Conservation (phyloP, 2,329 filamentous ascomycete species). For the Exophiala xenobiotica region DNA sequence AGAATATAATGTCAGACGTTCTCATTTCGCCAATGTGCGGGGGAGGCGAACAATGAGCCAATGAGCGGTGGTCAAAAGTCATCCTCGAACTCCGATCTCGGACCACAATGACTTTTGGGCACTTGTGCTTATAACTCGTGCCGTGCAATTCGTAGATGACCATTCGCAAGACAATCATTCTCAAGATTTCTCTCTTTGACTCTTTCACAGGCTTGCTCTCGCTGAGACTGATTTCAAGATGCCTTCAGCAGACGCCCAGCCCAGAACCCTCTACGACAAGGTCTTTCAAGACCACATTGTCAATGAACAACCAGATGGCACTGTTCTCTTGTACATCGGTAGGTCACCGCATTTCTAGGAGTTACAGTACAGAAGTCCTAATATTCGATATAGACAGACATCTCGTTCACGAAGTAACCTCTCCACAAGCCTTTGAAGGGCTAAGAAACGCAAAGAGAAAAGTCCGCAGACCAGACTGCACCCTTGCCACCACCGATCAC, state of each 20-base stretch:
- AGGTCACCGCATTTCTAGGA: slow-evolving; percentile 37
- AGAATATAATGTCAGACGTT: too few species aligned
- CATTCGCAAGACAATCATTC: not conserved
- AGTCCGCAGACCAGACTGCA: slow-evolving; percentile 94
- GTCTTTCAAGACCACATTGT: slow-evolving; percentile 93
- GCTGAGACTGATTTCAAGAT: slow-evolving; percentile 52
- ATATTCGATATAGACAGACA: slow-evolving; percentile 68
- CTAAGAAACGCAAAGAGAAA: slow-evolving; percentile 82
- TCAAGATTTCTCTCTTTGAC: not conserved
- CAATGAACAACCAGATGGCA: slow-evolving; percentile 92
- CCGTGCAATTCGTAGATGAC: not conserved
- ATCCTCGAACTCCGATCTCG: slow-evolving; percentile 21
- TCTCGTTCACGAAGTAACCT: slow-evolving; percentile 97
- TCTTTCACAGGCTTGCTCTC: not conserved
- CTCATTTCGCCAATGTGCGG: too few species aligned
- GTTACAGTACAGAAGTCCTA: slow-evolving; percentile 28
- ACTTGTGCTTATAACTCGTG: slow-evolving; percentile 5
- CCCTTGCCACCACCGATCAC: slow-evolving; percentile 95
- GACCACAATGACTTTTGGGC: too few species aligned
- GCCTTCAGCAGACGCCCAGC: slow-evolving; percentile 70
- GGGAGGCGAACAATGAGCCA: slow-evolving; percentile 8
- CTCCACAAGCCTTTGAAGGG: slow-evolving; percentile 98
- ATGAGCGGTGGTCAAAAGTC: slow-evolving; percentile 20
- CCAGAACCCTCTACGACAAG: slow-evolving; percentile 94
- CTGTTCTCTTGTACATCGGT: slow-evolving; percentile 90